Base-by-base conservation (phyloP, 148 eudicot species). In the Cornus suecica region DNA sequence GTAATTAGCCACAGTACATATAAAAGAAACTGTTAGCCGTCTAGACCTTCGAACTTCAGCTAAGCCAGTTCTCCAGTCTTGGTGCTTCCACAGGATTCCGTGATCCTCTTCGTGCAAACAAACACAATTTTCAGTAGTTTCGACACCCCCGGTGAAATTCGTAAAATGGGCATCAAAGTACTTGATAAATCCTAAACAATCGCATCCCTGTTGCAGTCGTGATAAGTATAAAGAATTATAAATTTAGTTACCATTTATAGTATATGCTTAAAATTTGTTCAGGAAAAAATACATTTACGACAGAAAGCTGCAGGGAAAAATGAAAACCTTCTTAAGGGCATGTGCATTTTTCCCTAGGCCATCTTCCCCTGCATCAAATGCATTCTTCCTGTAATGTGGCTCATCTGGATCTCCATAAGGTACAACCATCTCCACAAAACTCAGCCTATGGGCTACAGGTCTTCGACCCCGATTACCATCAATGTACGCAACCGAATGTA, bases 381-480 rank as follows among this genome's bases (percentile, higher is more conserved):
- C 88, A 81, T 86, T 86, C 73, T 86, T 86, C 61, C 88, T 80
- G 72, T 86, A 86, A 76, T 86, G 88, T 29, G 88, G 88, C 18
- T 83, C 88, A 83, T 83, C 83, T 58, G 88, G 84, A 88, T 95
- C 99, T 52, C 99, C 99, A 84, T 92, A 95, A 24, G 99, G 99
- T 56, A 95, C 98, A 78, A 96, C 99, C 98, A 96, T 96, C 88
- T 96, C 99, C 82, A 96, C 99, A 87, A 96, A 93, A 81, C 98
- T 96, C 84, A 96, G 79, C 82, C 98, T 91, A 75, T 96, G 97
- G 41, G 99, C 99, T 74, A 96, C 90, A 79, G 98, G 90, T 73
- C 99, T 88, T 82, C 93, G 86, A 66, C 98, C 99, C 76, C 99
- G 79, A 82, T 90, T 93, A 52, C 97, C 98, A 91, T 96, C 99